Evolutionary conservation across 148 eudicot species (phyloP).

Genomic region (Diospyros kaki): DNA sequence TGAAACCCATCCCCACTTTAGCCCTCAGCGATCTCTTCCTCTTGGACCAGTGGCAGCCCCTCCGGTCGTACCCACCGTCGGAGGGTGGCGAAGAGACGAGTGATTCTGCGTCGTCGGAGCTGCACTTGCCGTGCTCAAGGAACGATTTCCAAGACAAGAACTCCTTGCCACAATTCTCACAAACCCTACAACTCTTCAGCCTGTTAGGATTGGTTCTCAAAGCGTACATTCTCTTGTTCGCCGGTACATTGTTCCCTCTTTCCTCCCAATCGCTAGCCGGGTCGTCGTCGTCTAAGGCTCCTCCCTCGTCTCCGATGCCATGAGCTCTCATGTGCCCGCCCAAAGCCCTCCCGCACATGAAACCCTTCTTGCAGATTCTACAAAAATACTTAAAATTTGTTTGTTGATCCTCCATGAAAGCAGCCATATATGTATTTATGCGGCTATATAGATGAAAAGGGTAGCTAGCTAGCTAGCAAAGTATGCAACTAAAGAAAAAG

Average conservation of each 20-base stretch:
- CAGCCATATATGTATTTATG: conserved; percentile 41
- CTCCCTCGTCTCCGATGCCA: conserved; percentile 71
- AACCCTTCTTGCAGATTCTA: conserved; percentile 81
- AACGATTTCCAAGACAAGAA: conserved; percentile 83
- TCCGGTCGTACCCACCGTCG: conserved; percentile 28
- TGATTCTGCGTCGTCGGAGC: conserved; percentile 62
- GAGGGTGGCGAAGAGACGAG: conserved; percentile 49
- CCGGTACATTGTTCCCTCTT: conserved; percentile 25
- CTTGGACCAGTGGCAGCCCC: conserved; percentile 56
- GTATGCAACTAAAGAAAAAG: no score
- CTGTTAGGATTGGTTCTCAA: conserved; percentile 84
- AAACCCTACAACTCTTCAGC: conserved; percentile 48
- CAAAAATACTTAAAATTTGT: conserved; percentile 76
- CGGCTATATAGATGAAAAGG: no score
- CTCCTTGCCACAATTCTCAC: conserved; percentile 78
- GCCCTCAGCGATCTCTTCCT: conserved; percentile 66
- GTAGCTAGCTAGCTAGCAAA: no score
- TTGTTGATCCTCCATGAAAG: conserved; percentile 50
- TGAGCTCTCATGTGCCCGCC: conserved; percentile 99
- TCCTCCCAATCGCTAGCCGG: conserved; percentile 70
- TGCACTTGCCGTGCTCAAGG: conserved; percentile 73
- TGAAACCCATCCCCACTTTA: conserved; percentile 33
- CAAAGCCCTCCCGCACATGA: conserved; percentile 85
- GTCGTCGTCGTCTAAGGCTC: conserved; percentile 52
- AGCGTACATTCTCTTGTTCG: conserved; percentile 58